Evolutionary conservation across 2,329 filamentous ascomycete species (phyloP), one percentile per base, ranked within the genome.

Genomic region (Aureobasidium sp.): DNA sequence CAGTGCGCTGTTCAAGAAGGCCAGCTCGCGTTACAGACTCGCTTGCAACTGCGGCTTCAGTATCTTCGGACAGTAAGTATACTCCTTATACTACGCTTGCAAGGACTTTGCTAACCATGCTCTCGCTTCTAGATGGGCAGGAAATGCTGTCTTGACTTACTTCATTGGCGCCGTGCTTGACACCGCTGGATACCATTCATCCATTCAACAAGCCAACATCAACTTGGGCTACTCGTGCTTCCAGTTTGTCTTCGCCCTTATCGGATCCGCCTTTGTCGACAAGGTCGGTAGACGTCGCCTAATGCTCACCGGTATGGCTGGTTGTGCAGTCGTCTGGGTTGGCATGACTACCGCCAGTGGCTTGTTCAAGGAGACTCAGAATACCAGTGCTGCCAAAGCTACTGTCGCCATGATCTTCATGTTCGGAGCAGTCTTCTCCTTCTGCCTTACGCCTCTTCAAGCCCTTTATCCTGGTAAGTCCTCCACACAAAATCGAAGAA

Each of bases 151-250:
- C 69, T 71, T 80, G 37, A 76, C 75, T 0, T 80, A 75, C 67
- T 76, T 74, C 67, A 66, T 75, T 16, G 65, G 69, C 3, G 69
- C 69, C 11, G 71, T 75, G 16, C 64, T 76, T 34, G 67, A 68
- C 27, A 70, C 67, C 8, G 73, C 73, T 45, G 74, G 74, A 27
- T 72, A 73, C 64, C 71, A 64, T 11, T 65, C 69, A 34, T 39
- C 63, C 9, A 67, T 71, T 44, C 69, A 69, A 7, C 72, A 77
- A 65, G 70, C 74, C 6, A 70, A 75, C 58, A 77, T 79, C 65
- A 78, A 76, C 62, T 72, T 76, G n/a, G 68, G 69, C 57, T 80
- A 86, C 69, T 84, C 85, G 69, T 85, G 84, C 66, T 85, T 85
- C 64, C 83, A 83, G 42, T 82, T 81, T 7, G 77, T 85, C 29